These are phyloP conservation scores for Mycena capillaripes DNA, from an alignment of 768 basidiomycete species.

Conservation along the genomic window DNA sequence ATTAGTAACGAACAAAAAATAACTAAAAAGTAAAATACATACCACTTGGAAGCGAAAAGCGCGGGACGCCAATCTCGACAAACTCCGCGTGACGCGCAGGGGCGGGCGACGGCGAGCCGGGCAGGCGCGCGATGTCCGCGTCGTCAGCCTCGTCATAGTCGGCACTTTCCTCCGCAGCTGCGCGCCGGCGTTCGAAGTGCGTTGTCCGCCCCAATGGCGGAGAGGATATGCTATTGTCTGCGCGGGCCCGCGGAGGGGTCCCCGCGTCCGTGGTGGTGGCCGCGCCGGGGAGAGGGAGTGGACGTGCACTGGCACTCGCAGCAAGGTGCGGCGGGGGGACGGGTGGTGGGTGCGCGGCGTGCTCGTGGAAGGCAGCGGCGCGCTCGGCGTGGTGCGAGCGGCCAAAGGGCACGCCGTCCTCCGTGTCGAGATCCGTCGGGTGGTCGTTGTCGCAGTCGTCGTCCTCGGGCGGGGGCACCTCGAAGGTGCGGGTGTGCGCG, in stretches of 20 bases:
- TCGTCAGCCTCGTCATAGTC: slow-evolving; percentile 38
- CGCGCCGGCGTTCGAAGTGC: slow-evolving; percentile 51
- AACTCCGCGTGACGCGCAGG: slow-evolving; percentile 39
- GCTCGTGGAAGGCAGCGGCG: slow-evolving; percentile 56
- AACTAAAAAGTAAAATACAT: background rate
- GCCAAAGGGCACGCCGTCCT: slow-evolving; percentile 75
- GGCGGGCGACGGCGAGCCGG: slow-evolving; percentile 64
- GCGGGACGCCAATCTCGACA: slow-evolving; percentile 34
- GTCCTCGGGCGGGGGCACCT: slow-evolving; percentile 5
- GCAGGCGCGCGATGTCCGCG: slow-evolving; percentile 58
- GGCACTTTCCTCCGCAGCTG: slow-evolving; percentile 44
- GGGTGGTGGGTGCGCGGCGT: slow-evolving; percentile 47
- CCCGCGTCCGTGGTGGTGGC: slow-evolving; percentile 39
- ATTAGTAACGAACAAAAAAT: background rate
- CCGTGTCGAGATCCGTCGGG: slow-evolving; percentile 71
- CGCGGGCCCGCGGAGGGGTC: slow-evolving; percentile 32
- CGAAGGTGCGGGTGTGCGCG: slow-evolving; percentile 27
- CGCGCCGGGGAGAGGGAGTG: slow-evolving; percentile 28
- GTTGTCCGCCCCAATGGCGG: slow-evolving; percentile 55
- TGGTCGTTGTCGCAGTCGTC: slow-evolving; percentile 44
- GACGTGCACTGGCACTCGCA: background rate
- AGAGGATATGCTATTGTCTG: background rate
- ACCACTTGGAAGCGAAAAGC: slow-evolving; percentile 40
- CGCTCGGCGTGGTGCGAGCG: slow-evolving; percentile 74
- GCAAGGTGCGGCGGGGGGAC: slow-evolving; percentile 49